Evolutionary conservation across 345 rosid genomes (phyloP), one percentile per base, ranked within the genome.

Genomic region (Murraya koenigii): DNA sequence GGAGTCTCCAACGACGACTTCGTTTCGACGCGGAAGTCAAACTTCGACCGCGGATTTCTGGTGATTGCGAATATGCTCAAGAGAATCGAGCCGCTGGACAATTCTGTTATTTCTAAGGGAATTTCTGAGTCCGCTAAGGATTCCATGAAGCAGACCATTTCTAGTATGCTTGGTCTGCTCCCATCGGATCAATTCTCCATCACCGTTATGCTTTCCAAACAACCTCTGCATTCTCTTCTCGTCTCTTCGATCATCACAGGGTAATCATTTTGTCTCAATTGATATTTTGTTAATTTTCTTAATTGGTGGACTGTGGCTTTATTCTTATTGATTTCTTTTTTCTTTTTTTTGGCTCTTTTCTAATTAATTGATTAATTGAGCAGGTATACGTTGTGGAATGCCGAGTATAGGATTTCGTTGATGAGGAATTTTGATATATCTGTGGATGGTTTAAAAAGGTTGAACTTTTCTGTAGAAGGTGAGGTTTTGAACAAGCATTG

Each of bases 381-480:
- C 23, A 95, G 98, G 85, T 95, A 93, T 71, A 95, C 98, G 6
- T 66, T 95, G 82, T 95, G 98, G 98, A 95, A 91, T 75, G 95
- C 97, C 22, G 97, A 95, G 87, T 95, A 95, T 73, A 88, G 97
- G 84, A 80, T 95, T 32, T 90, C 91, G 2, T 82, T 92, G 88
- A 82, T 64, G 82, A 87, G 97, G 82, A 94, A 92, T 81, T 89
- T 89, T 38, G 93, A 90, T 77, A 86, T 88, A 47, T 75, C 84
- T 2, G 36, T 77, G 70, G 83, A 75, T n/a, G 72, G 81, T 54
- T 61, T 59, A 30, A 81, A 79, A 78, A 80, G 68, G 10, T 78
- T 69, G 63, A 74, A 79, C 68, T 75, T 69, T 36, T 71, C 67
- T 13, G 61, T 55, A 68, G 71, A 80, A 35, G 26, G 69, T 62